Percentiles rank a stretch among this genome's conserved stretches.
These are phyloP conservation scores for Plantago rigida DNA, from an alignment of 305 asterid species.

Conservation along the genomic window DNA sequence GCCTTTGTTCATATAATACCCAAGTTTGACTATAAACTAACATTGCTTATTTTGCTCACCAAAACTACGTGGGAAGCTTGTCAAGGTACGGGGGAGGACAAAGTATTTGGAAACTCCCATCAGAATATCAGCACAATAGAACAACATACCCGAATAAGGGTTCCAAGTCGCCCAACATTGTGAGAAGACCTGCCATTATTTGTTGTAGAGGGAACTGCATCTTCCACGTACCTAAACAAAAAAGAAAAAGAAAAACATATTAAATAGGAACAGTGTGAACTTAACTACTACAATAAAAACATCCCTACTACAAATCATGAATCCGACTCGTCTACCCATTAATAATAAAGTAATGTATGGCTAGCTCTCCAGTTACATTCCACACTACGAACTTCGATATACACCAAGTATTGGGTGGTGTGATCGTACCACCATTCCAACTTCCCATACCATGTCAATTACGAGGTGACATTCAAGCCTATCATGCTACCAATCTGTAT, in stretches of 20 bases:
- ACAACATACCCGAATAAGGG: constrained; percentile 68
- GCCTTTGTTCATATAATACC: too few species aligned
- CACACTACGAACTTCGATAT: background rate
- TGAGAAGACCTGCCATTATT: constrained; percentile 78
- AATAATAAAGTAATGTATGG: background rate
- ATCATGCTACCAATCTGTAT: background rate
- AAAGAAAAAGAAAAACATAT: constrained; percentile 19
- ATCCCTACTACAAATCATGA: background rate
- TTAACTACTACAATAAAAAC: background rate
- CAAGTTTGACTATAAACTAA: too few species aligned
- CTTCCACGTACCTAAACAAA: constrained; percentile 67
- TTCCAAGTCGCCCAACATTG: constrained; percentile 80
- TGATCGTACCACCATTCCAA: background rate
- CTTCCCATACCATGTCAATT: background rate
- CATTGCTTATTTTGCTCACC: too few species aligned
- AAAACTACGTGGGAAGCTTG: too few species aligned
- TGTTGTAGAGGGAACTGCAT: constrained; percentile 51
- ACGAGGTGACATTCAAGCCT: background rate
- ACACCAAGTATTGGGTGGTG: background rate
- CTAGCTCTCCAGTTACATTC: constrained; percentile 6
- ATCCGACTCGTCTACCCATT: constrained; percentile 6
- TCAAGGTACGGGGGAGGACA: background rate
- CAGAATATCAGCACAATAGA: constrained; percentile 12
- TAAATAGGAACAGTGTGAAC: constrained; percentile 4
- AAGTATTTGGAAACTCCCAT: constrained; percentile 17